Base-by-base conservation (phyloP, 1,139 yeast genomes). In the Hansenula sp. region DNA sequence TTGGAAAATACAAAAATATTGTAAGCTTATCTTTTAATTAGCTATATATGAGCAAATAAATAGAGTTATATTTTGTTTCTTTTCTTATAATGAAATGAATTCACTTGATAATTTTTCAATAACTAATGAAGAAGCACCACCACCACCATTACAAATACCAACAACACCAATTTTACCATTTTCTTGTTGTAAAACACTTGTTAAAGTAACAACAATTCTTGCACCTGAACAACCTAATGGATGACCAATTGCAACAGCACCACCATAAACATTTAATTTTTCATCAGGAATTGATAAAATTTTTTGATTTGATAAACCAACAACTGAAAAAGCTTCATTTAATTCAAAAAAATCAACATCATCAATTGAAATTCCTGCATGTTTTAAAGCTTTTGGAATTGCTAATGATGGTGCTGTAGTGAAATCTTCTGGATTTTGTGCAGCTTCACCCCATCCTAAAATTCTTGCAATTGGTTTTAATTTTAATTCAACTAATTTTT, bases 161-260 rank as follows among this genome's bases (percentile, higher is more conserved):
- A 96, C 96, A 52, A 79, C 88, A 64, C 98, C 98, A 54, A 81
- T 67, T 71, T 82, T 88, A 60, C 97, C 97, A 46, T 74, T 75
- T 66, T 83, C 92, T 69, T 89, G 96, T 33, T 68, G 55, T 61
- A 92, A 76, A 13, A 89, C 82, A 43, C 84, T 76, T 47, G 81
- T 64, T 65, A 92, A 75, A 36, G 97, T 92, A 52, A 86, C 88
- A 44, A 90, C 77, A 58, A 92, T 78, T 73, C 98, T 83, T 34
- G 97, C 97, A 65, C 98, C 98, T 18, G 96, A 85, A 70, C 96
- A 87, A 45, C 97, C 98, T 59, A 92, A 77, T 58, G 98, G 97
- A 65, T 92, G 97, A 39, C 97, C 97, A 53, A 92, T 64, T 37
- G 97, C 97, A 48, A 92, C 97, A 32, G 97, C 97, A 65, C 97